These are phyloP conservation scores for Kazachstania viticola DNA, from an alignment of 805 yeast genomes.

Conservation along the genomic window DNA sequence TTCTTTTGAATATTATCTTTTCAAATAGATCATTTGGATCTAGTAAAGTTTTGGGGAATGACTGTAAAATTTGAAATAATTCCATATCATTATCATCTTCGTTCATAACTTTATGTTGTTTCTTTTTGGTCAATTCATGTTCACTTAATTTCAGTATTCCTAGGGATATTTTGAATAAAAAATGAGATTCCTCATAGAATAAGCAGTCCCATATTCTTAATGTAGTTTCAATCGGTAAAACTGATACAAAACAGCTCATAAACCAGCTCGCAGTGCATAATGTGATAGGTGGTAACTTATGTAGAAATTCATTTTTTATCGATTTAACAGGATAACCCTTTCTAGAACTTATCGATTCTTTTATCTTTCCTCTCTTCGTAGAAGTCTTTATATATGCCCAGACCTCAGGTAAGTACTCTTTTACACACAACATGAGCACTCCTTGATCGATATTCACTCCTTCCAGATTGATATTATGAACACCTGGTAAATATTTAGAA, in stretches of 20 bases:
- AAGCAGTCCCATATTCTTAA: constrained; percentile 90
- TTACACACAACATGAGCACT: constrained; percentile 74
- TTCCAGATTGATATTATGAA: constrained; percentile 80
- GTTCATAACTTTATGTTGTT: constrained; percentile 2
- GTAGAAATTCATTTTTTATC: constrained; percentile 38
- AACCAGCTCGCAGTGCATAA: constrained; percentile 96
- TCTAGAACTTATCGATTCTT: not conserved
- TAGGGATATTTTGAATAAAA: constrained; percentile 71
- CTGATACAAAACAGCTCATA: constrained; percentile 91
- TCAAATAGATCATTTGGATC: constrained; percentile 64
- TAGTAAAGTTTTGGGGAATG: constrained; percentile 57
- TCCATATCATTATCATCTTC: constrained; percentile 41
- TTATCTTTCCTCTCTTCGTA: not conserved
- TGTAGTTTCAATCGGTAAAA: constrained; percentile 78
- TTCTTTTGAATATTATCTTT: constrained; percentile 55
- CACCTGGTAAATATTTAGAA: constrained; percentile 75
- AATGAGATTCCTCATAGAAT: constrained; percentile 83
- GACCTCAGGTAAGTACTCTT: constrained; percentile 71
- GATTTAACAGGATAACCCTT: no score
- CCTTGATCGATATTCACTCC: constrained; percentile 96
- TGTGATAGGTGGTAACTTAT: constrained; percentile 79
- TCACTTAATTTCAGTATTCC: constrained; percentile 70
- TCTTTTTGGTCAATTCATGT: constrained; percentile 39
- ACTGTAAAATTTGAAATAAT: constrained; percentile 76
- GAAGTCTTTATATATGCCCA: constrained; percentile 45